Conservation (phyloP, 2,329 filamentous ascomycete genomes). For the Fusarium sp. region DNA sequence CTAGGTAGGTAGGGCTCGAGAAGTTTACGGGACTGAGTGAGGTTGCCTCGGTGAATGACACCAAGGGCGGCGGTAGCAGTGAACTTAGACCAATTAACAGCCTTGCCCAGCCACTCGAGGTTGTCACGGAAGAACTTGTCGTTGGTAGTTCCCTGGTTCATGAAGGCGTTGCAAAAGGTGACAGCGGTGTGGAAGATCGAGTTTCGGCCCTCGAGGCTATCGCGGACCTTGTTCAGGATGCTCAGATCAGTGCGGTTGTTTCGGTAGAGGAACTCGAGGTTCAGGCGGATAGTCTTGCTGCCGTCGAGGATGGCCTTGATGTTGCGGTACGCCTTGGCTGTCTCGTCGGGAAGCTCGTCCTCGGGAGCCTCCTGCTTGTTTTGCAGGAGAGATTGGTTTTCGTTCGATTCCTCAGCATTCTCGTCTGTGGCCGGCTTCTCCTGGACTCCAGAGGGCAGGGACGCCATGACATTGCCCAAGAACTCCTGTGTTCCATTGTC, state of each 20-base stretch:
- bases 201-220: constrained; percentile 93
- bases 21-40: constrained; percentile 90
- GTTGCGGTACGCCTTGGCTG: constrained; percentile 65
- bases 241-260: constrained; percentile 92
- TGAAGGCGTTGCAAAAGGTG: constrained; percentile 97
- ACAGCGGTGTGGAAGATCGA: constrained; percentile 98
- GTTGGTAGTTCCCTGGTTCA: constrained; percentile 98
- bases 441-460: constrained; percentile 68
- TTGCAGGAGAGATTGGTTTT: constrained; percentile 59
- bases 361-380: constrained; percentile 65
- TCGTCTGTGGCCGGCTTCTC: constrained; percentile 56
- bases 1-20: constrained; percentile 93
- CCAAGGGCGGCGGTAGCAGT: constrained; percentile 95
- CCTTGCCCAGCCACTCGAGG: constrained; percentile 96
- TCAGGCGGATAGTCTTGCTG: constrained; percentile 91
- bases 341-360: constrained; percentile 58
- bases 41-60: constrained; percentile 94
- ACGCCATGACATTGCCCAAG: constrained; percentile 83
- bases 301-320: constrained; percentile 79
- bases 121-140: constrained; percentile 99
- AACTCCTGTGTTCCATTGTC: constrained; percentile 99
- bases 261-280: constrained; percentile 94
- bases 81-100: constrained; percentile 99
- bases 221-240: constrained; percentile 94
- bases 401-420: constrained; percentile 53